Conservation (phyloP, 2,329 filamentous ascomycete genomes). For the Penicillium sp. region DNA sequence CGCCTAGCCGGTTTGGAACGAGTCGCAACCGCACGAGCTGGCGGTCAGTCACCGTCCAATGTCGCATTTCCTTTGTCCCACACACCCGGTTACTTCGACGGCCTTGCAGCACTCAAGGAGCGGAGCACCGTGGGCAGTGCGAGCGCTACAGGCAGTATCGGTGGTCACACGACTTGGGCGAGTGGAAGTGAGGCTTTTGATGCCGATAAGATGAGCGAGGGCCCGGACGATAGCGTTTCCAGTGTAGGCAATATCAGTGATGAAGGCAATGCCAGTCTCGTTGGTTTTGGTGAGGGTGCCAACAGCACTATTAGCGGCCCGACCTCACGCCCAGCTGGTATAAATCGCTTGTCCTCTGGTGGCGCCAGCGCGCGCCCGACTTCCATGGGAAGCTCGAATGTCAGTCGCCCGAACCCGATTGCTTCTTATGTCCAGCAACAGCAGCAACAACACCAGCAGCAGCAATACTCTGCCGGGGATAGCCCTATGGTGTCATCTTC, state of each 20-base stretch:
- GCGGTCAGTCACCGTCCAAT: constrained; percentile 30
- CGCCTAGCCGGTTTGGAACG: constrained; percentile 89
- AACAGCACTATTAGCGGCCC: constrained; percentile 81
- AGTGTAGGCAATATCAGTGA: constrained; percentile 80
- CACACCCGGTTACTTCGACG: constrained; percentile 77
- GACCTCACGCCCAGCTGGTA: constrained; percentile 60
- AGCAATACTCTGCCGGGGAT: constrained; percentile 29
- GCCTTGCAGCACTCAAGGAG: constrained; percentile 71
- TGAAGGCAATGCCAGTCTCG: constrained; percentile 77
- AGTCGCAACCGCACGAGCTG: constrained; percentile 71
- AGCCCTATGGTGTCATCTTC: constrained; percentile 44
- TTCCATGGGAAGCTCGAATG: constrained; percentile 41
- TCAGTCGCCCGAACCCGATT: constrained; percentile 32
- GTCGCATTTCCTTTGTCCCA: constrained; percentile 41
- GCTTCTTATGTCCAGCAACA: constrained; percentile 29
- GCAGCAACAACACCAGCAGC: constrained; percentile 24
- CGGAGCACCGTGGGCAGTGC: constrained; percentile 87
- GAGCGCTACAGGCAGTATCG: constrained; percentile 74
- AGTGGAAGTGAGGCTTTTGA: constrained; percentile 61
- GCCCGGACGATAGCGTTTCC: constrained; percentile 65
- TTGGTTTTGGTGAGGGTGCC: constrained; percentile 90
- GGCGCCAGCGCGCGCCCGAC: constrained; percentile 33
- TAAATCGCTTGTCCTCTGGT: constrained; percentile 37
- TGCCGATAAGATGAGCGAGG: constrained; percentile 59
- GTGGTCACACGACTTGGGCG: constrained; percentile 69